Percentiles rank a stretch among this genome's conserved stretches.
phyloP scores from a whole-genome alignment of 2,329 filamentous ascomycete species.

The Trichoderma sp. region DNA sequence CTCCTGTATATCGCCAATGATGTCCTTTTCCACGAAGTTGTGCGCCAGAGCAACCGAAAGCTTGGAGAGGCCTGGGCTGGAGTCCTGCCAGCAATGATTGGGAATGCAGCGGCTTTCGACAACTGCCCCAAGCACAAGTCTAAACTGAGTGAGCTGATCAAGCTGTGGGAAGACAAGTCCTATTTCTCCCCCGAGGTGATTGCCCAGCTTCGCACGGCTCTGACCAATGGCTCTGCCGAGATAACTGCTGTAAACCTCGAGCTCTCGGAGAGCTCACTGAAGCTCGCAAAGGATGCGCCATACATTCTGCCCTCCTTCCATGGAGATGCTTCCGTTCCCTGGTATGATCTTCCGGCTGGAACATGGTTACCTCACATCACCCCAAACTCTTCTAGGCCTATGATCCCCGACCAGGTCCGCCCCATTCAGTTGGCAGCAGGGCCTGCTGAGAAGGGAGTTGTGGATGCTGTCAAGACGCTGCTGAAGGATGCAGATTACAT shows the following conservation, averaged over 20 bases:
- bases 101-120: conserved; percentile 54
- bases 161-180: conserved; percentile 65
- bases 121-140: conserved; percentile 62
- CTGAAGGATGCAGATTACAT: conserved; percentile 68
- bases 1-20: conserved; percentile 78
- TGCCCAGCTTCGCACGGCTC: conserved; percentile 56
- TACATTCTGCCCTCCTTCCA: conserved; percentile 74
- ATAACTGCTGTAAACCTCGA: conserved; percentile 24
- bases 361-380: conserved; percentile 78
- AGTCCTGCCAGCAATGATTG: conserved; percentile 60
- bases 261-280: conserved; percentile 29
- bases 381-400: conserved; percentile 70
- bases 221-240: conserved; percentile 41
- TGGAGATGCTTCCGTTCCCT: conserved; percentile 69
- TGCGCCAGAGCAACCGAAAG: conserved; percentile 47
- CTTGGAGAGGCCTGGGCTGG: conserved; percentile 58
- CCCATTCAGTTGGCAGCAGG: conserved; percentile 69
- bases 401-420: conserved; percentile 67
- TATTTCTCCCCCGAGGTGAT: conserved; percentile 59
- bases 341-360: conserved; percentile 78
- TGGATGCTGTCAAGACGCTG: conserved; percentile 66
- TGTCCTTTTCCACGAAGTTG: conserved; percentile 66
- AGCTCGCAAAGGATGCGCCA: conserved; percentile 55
- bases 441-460: conserved; percentile 63
- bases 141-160: conserved; percentile 63